Conservation (phyloP, 2,329 filamentous ascomycete species). For the Arthrobotrys sphaeroides region DNA sequence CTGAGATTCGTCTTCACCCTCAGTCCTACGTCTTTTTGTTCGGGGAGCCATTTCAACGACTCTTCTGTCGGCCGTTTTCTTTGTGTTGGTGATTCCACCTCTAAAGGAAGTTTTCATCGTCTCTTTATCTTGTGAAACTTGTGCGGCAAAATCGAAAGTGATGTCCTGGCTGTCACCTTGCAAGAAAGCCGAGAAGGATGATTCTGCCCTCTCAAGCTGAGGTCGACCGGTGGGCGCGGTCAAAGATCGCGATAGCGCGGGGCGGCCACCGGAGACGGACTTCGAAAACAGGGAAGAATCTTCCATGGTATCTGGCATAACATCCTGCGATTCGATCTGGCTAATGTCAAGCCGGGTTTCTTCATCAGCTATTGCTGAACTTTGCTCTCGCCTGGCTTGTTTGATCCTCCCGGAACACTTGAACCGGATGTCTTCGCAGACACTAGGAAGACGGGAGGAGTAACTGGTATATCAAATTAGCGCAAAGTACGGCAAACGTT, state of each 20-base stretch:
- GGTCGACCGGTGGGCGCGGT: conserved; percentile 25
- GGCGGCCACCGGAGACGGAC: conserved; percentile 8
- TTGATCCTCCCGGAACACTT: conserved; percentile 45
- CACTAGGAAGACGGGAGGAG: conserved; percentile 76
- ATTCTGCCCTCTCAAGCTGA: conserved; percentile 34
- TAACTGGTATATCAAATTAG: conserved; percentile 67
- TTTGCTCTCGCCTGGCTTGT: conserved; percentile 62
- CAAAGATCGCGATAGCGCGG: conserved; percentile 33
- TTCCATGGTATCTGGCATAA: neutral
- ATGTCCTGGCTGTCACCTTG: conserved; percentile 22
- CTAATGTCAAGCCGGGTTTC: neutral
- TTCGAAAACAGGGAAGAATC: conserved; percentile 20
- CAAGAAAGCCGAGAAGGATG: conserved; percentile 38
- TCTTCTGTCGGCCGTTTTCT: conserved; percentile 42
- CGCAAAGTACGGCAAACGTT: neutral
- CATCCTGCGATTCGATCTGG: conserved; percentile 21
- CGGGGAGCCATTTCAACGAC: conserved; percentile 40
- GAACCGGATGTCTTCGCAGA: conserved; percentile 65
- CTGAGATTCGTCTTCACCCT: conserved; percentile 74
- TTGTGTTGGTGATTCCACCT: conserved; percentile 49
- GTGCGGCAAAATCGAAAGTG: conserved; percentile 36
- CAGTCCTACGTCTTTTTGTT: conserved; percentile 62
- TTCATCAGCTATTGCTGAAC: neutral
- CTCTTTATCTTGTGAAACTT: conserved; percentile 45
- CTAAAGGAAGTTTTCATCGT: conserved; percentile 50